Evolutionary conservation across 2,329 filamentous ascomycete genomes (phyloP), one percentile per base, ranked within the genome.

Genomic region (Fusarium sp.): DNA sequence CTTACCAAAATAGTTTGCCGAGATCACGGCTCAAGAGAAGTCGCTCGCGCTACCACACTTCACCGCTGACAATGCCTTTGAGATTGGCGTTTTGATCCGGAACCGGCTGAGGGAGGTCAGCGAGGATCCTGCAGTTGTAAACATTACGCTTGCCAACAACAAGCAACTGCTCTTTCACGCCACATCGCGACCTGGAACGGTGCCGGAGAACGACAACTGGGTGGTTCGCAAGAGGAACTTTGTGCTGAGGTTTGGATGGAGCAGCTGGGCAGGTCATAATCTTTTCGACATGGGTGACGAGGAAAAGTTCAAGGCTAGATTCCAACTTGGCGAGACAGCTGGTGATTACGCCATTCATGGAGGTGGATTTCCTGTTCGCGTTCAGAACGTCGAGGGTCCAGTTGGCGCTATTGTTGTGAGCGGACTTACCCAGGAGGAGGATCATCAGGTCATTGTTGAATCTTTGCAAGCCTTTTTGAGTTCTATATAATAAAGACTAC

Each of bases 211-310:
- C 27, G 57, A 60, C 11, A 60, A 33, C 24, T 60, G 57, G 57
- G 57, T 60, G n/a, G 57, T 39, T 6, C 57, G 57, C 27, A 60
- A 60, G 39, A 60, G 57, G 11, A 60, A 60, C 24, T 60, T 60
- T 31, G 57, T 60, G 24, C 39, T 60, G 3, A 33, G 57, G 22
- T 60, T 60, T 45, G 57, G 57, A 33, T 60, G 57, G 57, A 60
- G 57, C n/a, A 45, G 27, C 4, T 60, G 57, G 57, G 57, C 57
- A 13, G 57, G 35, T 31, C 57, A 60, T 6, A 41, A 60, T 20
- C 37, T 60, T 10, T 60, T 60, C 18, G 57, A 60, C 18, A 60
- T 60, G 57, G 57, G 57, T 24, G 41, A 60, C 9, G 57, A 60
- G 18, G 57, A 60, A 14, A 20, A 43, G 24, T 60, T 60, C 57